Conservation (phyloP, 352 stramenopile species). For the Globisporangium cederbergense region DNA sequence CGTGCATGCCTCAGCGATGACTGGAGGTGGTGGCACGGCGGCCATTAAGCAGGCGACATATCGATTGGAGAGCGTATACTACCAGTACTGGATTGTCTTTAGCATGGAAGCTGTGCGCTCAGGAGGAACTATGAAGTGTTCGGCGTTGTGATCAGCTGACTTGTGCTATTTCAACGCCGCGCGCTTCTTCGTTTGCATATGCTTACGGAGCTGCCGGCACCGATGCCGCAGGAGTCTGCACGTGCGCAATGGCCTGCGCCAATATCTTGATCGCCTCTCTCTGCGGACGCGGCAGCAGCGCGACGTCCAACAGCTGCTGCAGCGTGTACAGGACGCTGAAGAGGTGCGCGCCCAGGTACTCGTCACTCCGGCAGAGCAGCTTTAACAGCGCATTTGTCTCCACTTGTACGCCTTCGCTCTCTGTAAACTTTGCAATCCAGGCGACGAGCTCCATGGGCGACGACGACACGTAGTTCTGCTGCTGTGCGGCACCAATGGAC, state of each 20-base stretch:
- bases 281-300: constrained; percentile 16
- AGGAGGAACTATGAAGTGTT: no score
- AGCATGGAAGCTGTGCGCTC: no score
- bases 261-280: constrained; percentile 25
- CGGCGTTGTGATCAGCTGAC: no score
- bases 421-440: neutral
- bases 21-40: no score
- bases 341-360: constrained; percentile 22
- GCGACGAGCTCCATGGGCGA: constrained; percentile 19
- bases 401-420: neutral
- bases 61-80: no score
- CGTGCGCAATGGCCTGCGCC: constrained; percentile 19
- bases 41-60: no score
- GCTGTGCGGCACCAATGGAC: constrained; percentile 13
- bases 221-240: constrained; percentile 7
- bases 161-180: no score
- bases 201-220: no score
- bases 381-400: neutral
- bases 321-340: constrained; percentile 32
- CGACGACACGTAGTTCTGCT: neutral
- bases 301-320: constrained; percentile 32
- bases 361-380: neutral
- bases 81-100: no score
- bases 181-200: no score
- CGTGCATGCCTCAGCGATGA: no score